These are phyloP conservation scores for Vitis amurensis DNA, from an alignment of 164 flowering plant species.

Conservation along the genomic window DNA sequence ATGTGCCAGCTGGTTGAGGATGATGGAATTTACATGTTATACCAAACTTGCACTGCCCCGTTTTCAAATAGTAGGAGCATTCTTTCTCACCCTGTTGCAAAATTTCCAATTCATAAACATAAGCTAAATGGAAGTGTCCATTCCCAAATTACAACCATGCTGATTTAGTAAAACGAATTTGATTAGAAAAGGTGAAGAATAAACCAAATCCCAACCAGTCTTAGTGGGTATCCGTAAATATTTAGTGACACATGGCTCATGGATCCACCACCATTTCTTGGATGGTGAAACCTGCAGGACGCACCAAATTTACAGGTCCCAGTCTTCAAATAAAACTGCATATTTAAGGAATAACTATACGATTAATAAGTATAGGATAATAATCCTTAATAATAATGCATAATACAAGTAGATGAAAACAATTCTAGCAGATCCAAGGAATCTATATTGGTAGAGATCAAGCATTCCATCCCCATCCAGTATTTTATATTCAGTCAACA, in stretches of 20 bases:
- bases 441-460: background rate
- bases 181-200: background rate
- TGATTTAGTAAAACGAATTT: no score
- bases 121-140: no score
- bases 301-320: conserved; percentile 51
- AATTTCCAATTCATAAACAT: no score
- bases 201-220: conserved; percentile 29
- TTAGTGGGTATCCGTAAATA: conserved; percentile 36
- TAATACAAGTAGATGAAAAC: background rate
- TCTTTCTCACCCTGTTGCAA: conserved; percentile 43
- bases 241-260: conserved; percentile 34
- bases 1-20: conserved; percentile 45
- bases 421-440: no score
- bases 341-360: background rate
- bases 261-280: conserved; percentile 40
- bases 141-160: no score
- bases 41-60: conserved; percentile 59
- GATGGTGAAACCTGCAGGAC: conserved; percentile 50
- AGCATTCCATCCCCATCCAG: background rate
- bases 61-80: conserved; percentile 54
- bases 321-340: conserved; percentile 47
- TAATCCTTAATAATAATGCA: background rate
- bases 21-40: conserved; percentile 56
- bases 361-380: background rate
- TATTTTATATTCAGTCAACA: background rate